phyloP scores from a whole-genome alignment of 2,329 filamentous ascomycete genomes.

The Eutypa lata region DNA sequence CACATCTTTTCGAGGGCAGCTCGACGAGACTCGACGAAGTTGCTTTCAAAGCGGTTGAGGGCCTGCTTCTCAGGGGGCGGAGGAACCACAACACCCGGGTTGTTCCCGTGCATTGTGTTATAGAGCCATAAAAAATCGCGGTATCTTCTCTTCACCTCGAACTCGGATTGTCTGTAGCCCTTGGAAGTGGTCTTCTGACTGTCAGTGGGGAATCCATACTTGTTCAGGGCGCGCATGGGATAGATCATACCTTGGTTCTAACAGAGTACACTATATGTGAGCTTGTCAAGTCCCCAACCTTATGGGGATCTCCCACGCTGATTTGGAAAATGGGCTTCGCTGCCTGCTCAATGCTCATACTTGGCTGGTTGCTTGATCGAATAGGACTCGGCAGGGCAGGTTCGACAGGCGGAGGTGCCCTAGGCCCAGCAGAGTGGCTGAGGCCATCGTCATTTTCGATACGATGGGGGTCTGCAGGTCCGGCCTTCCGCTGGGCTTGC shows the following conservation, averaged over 20 bases:
- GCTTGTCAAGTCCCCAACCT: constrained; percentile 93
- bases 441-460: constrained; percentile 71
- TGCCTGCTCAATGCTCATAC: constrained; percentile 88
- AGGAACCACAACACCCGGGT: constrained; percentile 90
- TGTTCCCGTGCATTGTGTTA: constrained; percentile 88
- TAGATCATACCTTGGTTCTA: constrained; percentile 70
- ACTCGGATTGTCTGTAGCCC: constrained; percentile 88
- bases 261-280: constrained; percentile 98
- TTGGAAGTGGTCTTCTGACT: constrained; percentile 78
- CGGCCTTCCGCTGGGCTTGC: constrained; percentile 40
- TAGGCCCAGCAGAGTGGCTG: constrained; percentile 46
- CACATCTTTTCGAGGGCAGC: constrained; percentile 95
- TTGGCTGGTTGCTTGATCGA: constrained; percentile 61
- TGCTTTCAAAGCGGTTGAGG: constrained; percentile 90
- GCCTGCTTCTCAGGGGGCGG: constrained; percentile 98
- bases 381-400: constrained; percentile 51
- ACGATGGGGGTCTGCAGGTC: constrained; percentile 57
- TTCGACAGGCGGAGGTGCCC: constrained; percentile 65
- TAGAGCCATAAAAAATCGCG: constrained; percentile 98
- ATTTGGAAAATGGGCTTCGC: constrained; percentile 90
- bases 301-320: constrained; percentile 91
- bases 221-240: neutral
- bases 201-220: constrained; percentile 13
- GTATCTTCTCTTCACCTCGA: constrained; percentile 90
- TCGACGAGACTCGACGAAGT: constrained; percentile 91